Evolutionary conservation across 345 rosid genomes (phyloP).

Genomic region (Viola odorata): DNA sequence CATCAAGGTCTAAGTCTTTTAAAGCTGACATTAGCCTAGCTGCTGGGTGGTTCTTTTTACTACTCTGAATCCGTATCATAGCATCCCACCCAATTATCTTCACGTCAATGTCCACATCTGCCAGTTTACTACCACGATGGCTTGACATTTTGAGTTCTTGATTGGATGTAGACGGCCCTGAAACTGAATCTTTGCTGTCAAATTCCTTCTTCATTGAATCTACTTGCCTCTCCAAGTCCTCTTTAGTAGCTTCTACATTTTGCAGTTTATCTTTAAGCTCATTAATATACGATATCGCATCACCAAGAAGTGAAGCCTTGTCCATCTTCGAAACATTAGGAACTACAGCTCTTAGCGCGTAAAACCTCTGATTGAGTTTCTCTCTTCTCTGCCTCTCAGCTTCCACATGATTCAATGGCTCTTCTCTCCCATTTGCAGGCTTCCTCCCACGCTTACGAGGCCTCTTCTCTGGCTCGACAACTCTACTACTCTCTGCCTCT

Average conservation of each 20-base stretch:
- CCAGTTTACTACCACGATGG: conserved; percentile 23
- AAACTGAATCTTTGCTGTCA: conserved; percentile 22
- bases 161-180: conserved; percentile 23
- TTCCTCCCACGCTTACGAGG: conserved; percentile 87
- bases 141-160: conserved; percentile 34
- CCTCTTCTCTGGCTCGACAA: conserved; percentile 72
- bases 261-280: conserved; percentile 72
- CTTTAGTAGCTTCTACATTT: conserved; percentile 48
- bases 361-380: conserved; percentile 88
- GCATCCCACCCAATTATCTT: conserved; percentile 86
- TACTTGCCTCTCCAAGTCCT: conserved; percentile 57
- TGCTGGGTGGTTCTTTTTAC: conserved; percentile 81
- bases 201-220: conserved; percentile 51
- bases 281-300: conserved; percentile 77
- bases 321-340: conserved; percentile 98
- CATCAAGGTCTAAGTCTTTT: conserved; percentile 83
- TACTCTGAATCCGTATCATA: conserved; percentile 74
- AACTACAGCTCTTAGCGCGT: conserved; percentile 81
- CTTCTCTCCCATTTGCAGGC: conserved; percentile 96
- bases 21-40: conserved; percentile 81
- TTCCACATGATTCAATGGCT: conserved; percentile 91
- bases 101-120: conserved; percentile 79
- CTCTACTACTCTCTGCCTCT: conserved; percentile 56
- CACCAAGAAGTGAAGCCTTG: conserved; percentile 91
- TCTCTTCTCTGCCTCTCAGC: conserved; percentile 98